Base-by-base conservation (phyloP, 2,329 filamentous ascomycete species). In the Monosporascus sp. region DNA sequence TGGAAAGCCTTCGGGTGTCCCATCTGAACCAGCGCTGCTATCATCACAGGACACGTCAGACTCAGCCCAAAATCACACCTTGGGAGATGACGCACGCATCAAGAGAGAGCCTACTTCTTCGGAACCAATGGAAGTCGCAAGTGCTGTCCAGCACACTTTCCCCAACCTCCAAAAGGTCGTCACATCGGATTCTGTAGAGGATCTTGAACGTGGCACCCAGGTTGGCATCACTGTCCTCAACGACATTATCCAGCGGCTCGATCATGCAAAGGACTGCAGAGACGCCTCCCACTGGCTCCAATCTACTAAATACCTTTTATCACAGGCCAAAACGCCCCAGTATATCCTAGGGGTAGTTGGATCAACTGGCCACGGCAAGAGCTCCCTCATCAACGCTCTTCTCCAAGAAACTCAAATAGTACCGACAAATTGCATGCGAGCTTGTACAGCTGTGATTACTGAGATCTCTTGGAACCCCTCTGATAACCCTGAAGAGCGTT, bases 391-490 rank as follows among this genome's bases (percentile, higher is more conserved):
- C 45, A 64, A 64, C 47, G 56, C 58, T 1, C 40, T 64, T 17
- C 38, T 59, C 16, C 54, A 52, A 8, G 64, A 67, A 41, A 51
- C 7, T 19, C 17, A 73, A 75, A 57, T 74, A 6, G 55, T 73
- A 1, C 72, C 68, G 0, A 73, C 71, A 0, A 71, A 62, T 49
- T 82, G 82, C 61, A 81, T 85, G 76, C 70, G 80, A 27, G 83
- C 83, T 1, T 86, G 82, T 53, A 87, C 83, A 0, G 81, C 82
- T 0, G 79, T 82, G 0, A 76, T 84, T 0, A 86, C 82, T 0
- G 82, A 86, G 59, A 74, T 87, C 1, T 76, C 76, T 0, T 85
- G 75, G 66, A 86, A 86, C 49, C 17, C 73, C 24, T 75, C 69
- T 7, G 61, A 71, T 0, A 63, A 76, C 5, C 65, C 71, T 0